Evolutionary conservation across 768 basidiomycete genomes (phyloP), one percentile per base, ranked within the genome.

Genomic region (Tricholoma matsutake): DNA sequence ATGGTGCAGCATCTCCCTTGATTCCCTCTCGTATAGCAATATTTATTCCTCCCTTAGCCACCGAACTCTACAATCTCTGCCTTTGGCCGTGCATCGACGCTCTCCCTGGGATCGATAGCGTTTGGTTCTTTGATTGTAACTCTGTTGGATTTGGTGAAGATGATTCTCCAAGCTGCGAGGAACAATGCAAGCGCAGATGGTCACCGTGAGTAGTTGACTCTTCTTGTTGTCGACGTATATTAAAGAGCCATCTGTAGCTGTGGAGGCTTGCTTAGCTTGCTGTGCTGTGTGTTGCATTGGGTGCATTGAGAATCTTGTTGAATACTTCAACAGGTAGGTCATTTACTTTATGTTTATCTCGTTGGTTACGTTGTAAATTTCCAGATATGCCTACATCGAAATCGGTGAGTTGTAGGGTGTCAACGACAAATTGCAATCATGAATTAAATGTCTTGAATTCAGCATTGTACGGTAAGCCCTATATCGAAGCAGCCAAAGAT

Each of bases 101-200:
- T 87, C 28, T 93, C 91, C 0, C 80, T 95, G 32, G 93, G 91
- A 7, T 92, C 89, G 1, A 91, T 94, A 63, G 90, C 91, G 0
- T 93, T 95, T 69, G 91, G 91, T 13, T 89, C 87, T 13, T 76
- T 94, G 65, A 89, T 94, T 59, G 92, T 94, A 29, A 91, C 93
- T 0, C 70, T 94, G 32, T 74, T 94, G 43, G 92, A 94, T 62
- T 69, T 92, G 14, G 60, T 92, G 43, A 76, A 83, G 53, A 73
- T 91, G 67, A 66, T 92, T 45, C 70, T 94, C 28, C 81, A 83
- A 54, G 76, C 81, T 34, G 78, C 78, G n/a, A 75, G 82, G 62
- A 80, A 87, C 64, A 85, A 80, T 60, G 87, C 88, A 1, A 79
- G 79, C 45, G 78, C 79, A 0, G 83, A 89, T 35, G 89, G 87